phyloP scores from a whole-genome alignment of 768 basidiomycete species.

The Pulveroboletus ravenelii region DNA sequence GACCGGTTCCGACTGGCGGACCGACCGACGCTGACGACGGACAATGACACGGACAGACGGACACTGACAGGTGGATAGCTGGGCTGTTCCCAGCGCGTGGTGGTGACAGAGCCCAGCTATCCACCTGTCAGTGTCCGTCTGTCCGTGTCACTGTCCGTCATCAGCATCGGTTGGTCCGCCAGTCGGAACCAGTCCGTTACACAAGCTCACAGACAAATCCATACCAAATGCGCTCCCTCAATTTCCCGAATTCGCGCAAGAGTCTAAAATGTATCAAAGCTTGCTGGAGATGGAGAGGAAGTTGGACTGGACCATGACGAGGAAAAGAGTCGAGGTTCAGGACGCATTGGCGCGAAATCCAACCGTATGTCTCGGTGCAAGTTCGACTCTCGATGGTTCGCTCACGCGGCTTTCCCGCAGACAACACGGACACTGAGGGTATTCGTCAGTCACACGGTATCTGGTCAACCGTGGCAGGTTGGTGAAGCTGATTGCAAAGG shows the following conservation, averaged over 20 bases:
- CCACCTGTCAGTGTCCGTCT: too few species aligned
- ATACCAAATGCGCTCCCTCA: conserved; percentile 75
- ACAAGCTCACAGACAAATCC: conserved; percentile 75
- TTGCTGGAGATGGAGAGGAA: conserved; percentile 85
- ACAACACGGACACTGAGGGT: conserved; percentile 78
- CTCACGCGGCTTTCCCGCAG: conserved; percentile 35
- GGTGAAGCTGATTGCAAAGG: conserved; percentile 34
- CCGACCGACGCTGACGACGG: too few species aligned
- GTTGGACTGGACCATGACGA: conserved; percentile 91
- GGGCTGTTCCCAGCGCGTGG: too few species aligned
- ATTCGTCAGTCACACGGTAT: conserved; percentile 85
- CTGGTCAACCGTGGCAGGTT: conserved; percentile 81
- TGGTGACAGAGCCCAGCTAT: too few species aligned
- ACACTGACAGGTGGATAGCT: too few species aligned
- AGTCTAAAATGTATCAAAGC: conserved; percentile 83
- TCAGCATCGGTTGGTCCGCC: too few species aligned
- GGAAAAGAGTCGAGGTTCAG: conserved; percentile 87
- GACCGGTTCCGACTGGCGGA: too few species aligned
- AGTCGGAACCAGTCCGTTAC: too few species aligned
- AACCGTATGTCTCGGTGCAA: conserved; percentile 35
- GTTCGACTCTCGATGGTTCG: neutral
- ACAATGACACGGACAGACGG: too few species aligned
- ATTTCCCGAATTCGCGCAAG: conserved; percentile 68
- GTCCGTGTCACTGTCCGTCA: too few species aligned
- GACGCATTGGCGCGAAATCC: conserved; percentile 77